A percentile compares a stretch with the other conserved stretches of the same genome.
These are phyloP conservation scores for Drosera capensis DNA, from an alignment of 148 eudicot species.

Conservation along the genomic window DNA sequence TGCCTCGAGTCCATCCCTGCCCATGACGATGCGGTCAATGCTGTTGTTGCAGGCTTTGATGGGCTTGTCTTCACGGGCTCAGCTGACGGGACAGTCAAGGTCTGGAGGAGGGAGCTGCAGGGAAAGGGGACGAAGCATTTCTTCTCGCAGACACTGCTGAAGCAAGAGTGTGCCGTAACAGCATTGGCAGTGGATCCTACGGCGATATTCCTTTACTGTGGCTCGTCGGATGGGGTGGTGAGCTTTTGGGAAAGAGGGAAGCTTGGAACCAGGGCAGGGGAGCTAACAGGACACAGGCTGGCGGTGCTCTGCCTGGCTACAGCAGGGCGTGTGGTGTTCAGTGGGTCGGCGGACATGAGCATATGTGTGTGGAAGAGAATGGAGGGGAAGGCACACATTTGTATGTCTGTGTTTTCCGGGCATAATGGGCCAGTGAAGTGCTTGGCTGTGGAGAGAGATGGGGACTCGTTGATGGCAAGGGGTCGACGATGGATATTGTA, in stretches of 20 bases:
- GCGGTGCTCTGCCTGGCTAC: constrained; percentile 54
- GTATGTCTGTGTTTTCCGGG: constrained; percentile 38
- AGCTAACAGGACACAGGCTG: constrained; percentile 38
- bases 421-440: constrained; percentile 69
- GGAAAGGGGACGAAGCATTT: constrained; percentile 70
- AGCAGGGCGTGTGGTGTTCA: constrained; percentile 35
- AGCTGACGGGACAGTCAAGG: constrained; percentile 55
- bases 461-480: neutral
- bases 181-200: constrained; percentile 36
- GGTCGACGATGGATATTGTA: constrained; percentile 29
- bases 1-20: constrained; percentile 55
- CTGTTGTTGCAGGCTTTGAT: constrained; percentile 51
- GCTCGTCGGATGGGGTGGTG: constrained; percentile 60
- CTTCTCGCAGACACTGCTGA: constrained; percentile 41
- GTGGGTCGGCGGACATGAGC: constrained; percentile 67
- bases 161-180: constrained; percentile 68
- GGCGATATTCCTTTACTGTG: constrained; percentile 29
- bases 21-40: constrained; percentile 69
- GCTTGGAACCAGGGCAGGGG: constrained; percentile 19
- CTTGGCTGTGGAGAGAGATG: constrained; percentile 42
- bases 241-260: constrained; percentile 41
- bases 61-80: constrained; percentile 65
- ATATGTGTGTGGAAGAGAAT: constrained; percentile 58
- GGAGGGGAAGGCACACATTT: constrained; percentile 16
- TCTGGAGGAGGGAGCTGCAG: constrained; percentile 60